phyloP scores from a whole-genome alignment of 2,329 filamentous ascomycete genomes.

The Alternaria conjuncta region DNA sequence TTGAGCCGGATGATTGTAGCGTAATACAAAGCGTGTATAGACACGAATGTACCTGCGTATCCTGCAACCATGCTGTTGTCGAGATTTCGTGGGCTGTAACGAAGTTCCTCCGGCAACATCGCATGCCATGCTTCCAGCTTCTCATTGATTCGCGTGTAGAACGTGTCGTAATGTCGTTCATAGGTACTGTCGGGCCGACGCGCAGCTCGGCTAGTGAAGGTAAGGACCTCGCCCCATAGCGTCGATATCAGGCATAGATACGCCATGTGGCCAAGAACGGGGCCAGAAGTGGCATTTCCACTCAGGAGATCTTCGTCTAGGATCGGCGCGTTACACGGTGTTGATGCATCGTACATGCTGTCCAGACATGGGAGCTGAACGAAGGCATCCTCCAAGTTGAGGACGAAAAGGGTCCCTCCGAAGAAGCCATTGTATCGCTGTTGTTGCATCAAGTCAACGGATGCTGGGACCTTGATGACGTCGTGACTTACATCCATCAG shows the following conservation, averaged over 20 bases:
- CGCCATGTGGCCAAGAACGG: conserved; percentile 59
- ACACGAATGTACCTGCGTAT: conserved; percentile 65
- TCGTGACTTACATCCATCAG: conserved; percentile 66
- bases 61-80: conserved; percentile 61
- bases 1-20: conserved; percentile 69
- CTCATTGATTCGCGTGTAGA: conserved; percentile 60
- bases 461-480: conserved; percentile 37
- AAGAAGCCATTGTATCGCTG: conserved; percentile 67
- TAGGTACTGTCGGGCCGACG: conserved; percentile 54
- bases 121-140: conserved; percentile 65
- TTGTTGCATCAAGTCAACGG: conserved; percentile 37
- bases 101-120: conserved; percentile 62
- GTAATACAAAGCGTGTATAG: conserved; percentile 72
- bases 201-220: conserved; percentile 62
- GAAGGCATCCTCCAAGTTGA: conserved; percentile 70
- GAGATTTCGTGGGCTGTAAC: conserved; percentile 64
- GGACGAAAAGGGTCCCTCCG: conserved; percentile 57
- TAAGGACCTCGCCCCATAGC: conserved; percentile 70
- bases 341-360: conserved; percentile 66
- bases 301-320: conserved; percentile 63
- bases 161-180: conserved; percentile 55
- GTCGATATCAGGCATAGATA: conserved; percentile 68
- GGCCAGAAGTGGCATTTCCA: conserved; percentile 37
- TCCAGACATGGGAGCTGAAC: conserved; percentile 69
- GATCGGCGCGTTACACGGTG: conserved; percentile 63